phyloP scores from a whole-genome alignment of 257 asterid species.

The Verbascum thapsus region DNA sequence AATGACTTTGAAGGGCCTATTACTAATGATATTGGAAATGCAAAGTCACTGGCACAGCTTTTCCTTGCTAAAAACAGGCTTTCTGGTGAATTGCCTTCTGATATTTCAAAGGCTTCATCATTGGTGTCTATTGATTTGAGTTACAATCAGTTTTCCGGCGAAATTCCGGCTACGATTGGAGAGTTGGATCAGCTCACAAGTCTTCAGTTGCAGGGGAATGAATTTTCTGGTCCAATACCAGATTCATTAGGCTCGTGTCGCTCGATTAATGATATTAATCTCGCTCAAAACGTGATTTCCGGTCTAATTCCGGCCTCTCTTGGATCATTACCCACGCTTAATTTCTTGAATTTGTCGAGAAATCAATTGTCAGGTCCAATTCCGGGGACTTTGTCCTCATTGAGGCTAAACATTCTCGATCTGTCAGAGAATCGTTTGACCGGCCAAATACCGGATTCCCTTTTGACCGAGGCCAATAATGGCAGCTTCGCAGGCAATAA shows the following conservation, averaged over 20 bases:
- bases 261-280: slow-evolving; percentile 56
- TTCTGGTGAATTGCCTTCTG: slow-evolving; percentile 60
- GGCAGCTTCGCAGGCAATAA: slow-evolving; percentile 72
- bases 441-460: slow-evolving; percentile 68
- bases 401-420: slow-evolving; percentile 70
- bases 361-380: slow-evolving; percentile 75
- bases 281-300: slow-evolving; percentile 59
- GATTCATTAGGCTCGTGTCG: slow-evolving; percentile 65
- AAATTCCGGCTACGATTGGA: slow-evolving; percentile 56
- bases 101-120: slow-evolving; percentile 47
- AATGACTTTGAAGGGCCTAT: slow-evolving; percentile 66
- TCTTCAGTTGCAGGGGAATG: slow-evolving; percentile 57
- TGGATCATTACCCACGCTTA: slow-evolving; percentile 63
- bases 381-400: slow-evolving; percentile 63
- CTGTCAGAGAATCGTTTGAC: slow-evolving; percentile 62
- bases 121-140: slow-evolving; percentile 59
- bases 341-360: slow-evolving; percentile 66
- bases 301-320: slow-evolving; percentile 62
- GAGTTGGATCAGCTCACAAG: slow-evolving; percentile 51
- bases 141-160: slow-evolving; percentile 63
- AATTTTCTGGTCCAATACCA: slow-evolving; percentile 66
- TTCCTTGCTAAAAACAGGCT: slow-evolving; percentile 50
- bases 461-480: slow-evolving; percentile 53
- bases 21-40: slow-evolving; percentile 57
- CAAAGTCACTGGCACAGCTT: slow-evolving; percentile 54